Conservation (phyloP, 2,329 filamentous ascomycete species). For the Venturia pyrina region DNA sequence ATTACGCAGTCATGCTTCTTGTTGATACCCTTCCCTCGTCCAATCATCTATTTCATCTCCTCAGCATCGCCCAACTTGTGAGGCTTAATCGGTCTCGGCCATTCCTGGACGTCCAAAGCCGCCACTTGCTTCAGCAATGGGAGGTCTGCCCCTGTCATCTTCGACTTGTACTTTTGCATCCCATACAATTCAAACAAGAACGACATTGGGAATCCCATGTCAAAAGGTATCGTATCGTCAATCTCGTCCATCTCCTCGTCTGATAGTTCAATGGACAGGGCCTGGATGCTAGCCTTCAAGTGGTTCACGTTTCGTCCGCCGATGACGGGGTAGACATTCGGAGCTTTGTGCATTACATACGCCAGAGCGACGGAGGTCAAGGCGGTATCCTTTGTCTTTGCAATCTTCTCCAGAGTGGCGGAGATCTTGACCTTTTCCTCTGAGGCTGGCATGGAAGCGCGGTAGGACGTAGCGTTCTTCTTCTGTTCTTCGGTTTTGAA, state of each 20-base stretch:
- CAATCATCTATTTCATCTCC: not conserved
- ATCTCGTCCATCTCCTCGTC: conserved; percentile 45
- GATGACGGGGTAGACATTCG: conserved; percentile 65
- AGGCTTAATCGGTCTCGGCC: conserved; percentile 4
- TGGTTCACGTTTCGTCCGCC: conserved; percentile 65
- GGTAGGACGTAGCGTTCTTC: conserved; percentile 22
- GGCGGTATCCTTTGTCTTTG: conserved; percentile 41
- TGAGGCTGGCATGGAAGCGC: conserved; percentile 26
- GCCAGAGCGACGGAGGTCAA: conserved; percentile 44
- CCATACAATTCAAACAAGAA: conserved; percentile 27
- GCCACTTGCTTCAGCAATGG: not conserved
- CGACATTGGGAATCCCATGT: conserved; percentile 44
- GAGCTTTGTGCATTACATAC: conserved; percentile 61
- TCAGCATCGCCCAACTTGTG: conserved; percentile 1
- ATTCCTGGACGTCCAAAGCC: not conserved
- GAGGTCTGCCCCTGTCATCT: not conserved
- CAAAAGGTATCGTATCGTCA: conserved; percentile 43
- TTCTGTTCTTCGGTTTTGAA: conserved; percentile 31
- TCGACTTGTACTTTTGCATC: not conserved
- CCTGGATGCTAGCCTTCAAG: conserved; percentile 53
- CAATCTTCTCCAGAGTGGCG: conserved; percentile 50
- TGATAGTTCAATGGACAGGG: conserved; percentile 39
- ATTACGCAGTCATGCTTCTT: not conserved
- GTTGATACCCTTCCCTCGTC: not conserved
- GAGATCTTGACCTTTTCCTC: conserved; percentile 44